These are phyloP conservation scores for Potentilla sterilis DNA, from an alignment of 306 rosid species.

Conservation along the genomic window DNA sequence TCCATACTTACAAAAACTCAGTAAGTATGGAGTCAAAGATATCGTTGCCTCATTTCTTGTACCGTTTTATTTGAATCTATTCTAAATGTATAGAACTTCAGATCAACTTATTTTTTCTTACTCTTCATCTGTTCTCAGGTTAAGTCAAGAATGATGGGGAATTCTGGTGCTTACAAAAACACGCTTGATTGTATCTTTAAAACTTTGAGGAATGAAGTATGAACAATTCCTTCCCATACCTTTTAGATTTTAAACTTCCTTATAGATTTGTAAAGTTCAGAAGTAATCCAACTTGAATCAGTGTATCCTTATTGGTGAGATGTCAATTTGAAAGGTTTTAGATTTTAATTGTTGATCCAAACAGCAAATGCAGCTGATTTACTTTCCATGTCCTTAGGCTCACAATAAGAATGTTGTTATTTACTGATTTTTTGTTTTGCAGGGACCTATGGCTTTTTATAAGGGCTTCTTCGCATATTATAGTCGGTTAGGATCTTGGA, in stretches of 20 bases:
- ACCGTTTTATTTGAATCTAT: background rate
- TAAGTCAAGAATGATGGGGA: conserved; percentile 99
- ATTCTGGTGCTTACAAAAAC: conserved; percentile 79
- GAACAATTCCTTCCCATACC: conserved; percentile 22
- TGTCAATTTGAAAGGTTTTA: background rate
- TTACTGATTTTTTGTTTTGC: conserved; percentile 35
- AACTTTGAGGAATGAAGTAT: conserved; percentile 88
- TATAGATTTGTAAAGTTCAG: background rate
- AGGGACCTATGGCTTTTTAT: conserved; percentile 95
- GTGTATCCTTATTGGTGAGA: background rate
- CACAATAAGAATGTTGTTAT: background rate
- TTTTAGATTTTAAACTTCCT: conserved; percentile 1
- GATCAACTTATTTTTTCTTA: conserved; percentile 15
- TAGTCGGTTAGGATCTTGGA: conserved; percentile 97
- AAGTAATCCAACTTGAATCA: background rate
- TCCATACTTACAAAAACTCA: too few species aligned
- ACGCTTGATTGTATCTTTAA: conserved; percentile 85
- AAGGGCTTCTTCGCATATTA: conserved; percentile 93
- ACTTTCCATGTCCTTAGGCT: too few species aligned
- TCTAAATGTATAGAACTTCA: background rate
- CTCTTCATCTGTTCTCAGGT: conserved; percentile 55
- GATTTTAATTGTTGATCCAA: background rate
- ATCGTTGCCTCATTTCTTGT: background rate
- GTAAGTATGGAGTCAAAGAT: background rate
- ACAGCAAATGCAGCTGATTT: background rate